A percentile compares a stretch with the other conserved stretches of the same genome.
phyloP scores from a whole-genome alignment of 371 early-diverging fungal genomes.

The Mucor lusitanicus region DNA sequence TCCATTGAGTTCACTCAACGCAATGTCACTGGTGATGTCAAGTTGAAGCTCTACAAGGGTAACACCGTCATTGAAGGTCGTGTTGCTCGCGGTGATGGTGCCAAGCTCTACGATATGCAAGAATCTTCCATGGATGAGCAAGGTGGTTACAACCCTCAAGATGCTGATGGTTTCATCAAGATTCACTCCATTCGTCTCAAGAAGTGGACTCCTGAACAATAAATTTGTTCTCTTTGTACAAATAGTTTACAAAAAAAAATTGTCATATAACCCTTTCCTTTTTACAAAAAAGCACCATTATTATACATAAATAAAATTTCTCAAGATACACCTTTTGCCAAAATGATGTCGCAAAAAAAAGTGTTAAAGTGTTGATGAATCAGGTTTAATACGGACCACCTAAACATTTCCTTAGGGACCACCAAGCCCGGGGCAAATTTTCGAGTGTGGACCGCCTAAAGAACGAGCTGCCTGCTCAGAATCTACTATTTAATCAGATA shows the following conservation, averaged over 20 bases:
- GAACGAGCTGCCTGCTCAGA: no score
- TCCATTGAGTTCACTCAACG: constrained; percentile 82
- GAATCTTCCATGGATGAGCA: constrained; percentile 95
- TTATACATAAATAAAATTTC: constrained; percentile 3
- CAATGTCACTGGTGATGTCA: constrained; percentile 88
- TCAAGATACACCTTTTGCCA: not conserved
- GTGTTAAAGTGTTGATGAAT: no score
- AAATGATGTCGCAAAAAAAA: no score
- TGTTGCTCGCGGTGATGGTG: constrained; percentile 67
- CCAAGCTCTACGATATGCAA: constrained; percentile 92
- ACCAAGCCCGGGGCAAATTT: no score
- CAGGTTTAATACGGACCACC: no score
- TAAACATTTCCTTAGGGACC: no score
- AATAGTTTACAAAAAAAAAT: not conserved
- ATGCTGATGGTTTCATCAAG: constrained; percentile 96
- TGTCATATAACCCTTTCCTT: constrained; percentile 1
- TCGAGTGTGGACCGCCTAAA: no score
- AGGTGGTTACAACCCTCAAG: constrained; percentile 91
- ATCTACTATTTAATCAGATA: no score
- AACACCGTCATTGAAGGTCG: constrained; percentile 89
- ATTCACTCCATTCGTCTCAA: constrained; percentile 94
- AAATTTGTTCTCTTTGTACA: not conserved
- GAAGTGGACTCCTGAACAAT: constrained; percentile 71
- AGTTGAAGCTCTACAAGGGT: constrained; percentile 96
- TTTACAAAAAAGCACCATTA: not conserved